phyloP scores from a whole-genome alignment of 164 flowering plant genomes.

The Vitis rupestris region DNA sequence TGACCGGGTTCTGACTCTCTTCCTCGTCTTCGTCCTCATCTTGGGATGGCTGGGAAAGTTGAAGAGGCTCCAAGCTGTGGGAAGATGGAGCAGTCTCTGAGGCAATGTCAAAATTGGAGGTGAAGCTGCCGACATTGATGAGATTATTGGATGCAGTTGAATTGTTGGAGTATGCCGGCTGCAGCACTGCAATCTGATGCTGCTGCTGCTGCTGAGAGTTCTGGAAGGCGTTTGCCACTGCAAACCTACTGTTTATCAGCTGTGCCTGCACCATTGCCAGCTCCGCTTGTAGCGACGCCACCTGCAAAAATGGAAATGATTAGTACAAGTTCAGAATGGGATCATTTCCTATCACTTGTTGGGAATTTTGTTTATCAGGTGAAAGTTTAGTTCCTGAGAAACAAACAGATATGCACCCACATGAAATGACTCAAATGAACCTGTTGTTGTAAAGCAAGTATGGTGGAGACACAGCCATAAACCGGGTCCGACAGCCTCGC shows the following conservation, averaged over 20 bases:
- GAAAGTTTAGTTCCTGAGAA: not conserved
- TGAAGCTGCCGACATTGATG: slow-evolving; percentile 37
- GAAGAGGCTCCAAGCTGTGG: slow-evolving; percentile 49
- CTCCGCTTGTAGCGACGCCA: slow-evolving; percentile 72
- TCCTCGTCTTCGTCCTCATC: slow-evolving; percentile 68
- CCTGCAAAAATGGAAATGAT: slow-evolving; percentile 33
- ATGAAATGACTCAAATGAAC: slow-evolving; percentile 23
- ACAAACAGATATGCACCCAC: too few species aligned
- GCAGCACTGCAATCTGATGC: slow-evolving; percentile 32
- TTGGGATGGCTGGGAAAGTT: slow-evolving; percentile 26
- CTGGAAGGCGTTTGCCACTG: slow-evolving; percentile 60
- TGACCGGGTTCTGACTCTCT: slow-evolving; percentile 41
- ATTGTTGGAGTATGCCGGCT: slow-evolving; percentile 74
- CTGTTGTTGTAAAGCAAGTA: slow-evolving; percentile 91
- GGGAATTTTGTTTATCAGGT: not conserved
- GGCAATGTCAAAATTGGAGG: slow-evolving; percentile 35
- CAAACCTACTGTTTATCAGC: slow-evolving; percentile 62
- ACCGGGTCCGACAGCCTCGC: slow-evolving; percentile 90
- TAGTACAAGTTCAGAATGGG: not conserved
- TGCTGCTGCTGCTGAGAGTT: slow-evolving; percentile 35
- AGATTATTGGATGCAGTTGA: slow-evolving; percentile 62
- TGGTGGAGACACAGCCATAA: slow-evolving; percentile 89
- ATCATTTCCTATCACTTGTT: too few species aligned
- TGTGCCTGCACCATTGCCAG: slow-evolving; percentile 70
- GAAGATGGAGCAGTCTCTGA: slow-evolving; percentile 33